Conservation (phyloP, 768 basidiomycete genomes). For the Trametopsis cervina region DNA sequence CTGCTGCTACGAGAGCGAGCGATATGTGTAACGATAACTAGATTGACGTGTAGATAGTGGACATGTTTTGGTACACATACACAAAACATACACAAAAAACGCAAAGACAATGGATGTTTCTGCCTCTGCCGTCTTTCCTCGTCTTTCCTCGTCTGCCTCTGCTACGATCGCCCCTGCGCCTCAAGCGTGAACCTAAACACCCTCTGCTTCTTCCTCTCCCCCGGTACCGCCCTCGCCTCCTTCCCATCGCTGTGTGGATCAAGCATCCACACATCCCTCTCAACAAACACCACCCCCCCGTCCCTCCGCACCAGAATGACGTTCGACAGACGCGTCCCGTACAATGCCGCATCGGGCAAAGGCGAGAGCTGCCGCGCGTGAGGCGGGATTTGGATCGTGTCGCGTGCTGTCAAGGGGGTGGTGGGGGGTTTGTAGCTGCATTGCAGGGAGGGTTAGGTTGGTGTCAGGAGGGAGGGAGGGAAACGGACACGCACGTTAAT, state of each 20-base stretch:
- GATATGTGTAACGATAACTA: no score
- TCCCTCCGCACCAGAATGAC: conserved; percentile 55
- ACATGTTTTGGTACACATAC: no score
- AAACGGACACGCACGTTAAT: conserved; percentile 50
- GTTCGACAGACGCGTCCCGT: conserved; percentile 69
- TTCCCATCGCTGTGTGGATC: conserved; percentile 26
- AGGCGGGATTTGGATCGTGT: conserved; percentile 46
- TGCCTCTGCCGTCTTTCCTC: no score
- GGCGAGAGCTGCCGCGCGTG: background rate
- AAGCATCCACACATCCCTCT: conserved; percentile 60
- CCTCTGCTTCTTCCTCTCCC: conserved; percentile 39
- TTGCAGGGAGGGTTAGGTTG: conserved; percentile 8
- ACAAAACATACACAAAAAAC: no score
- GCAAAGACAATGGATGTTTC: no score
- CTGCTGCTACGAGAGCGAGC: no score
- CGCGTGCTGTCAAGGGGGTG: conserved; percentile 46
- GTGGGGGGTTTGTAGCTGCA: conserved; percentile 26
- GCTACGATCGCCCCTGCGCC: no score
- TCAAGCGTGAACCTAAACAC: conserved; percentile 42
- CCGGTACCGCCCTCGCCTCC: conserved; percentile 21
- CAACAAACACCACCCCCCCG: conserved; percentile 58
- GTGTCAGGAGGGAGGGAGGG: background rate
- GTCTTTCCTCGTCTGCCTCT: no score
- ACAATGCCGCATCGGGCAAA: conserved; percentile 22
- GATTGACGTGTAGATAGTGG: no score